Base-by-base conservation (phyloP, 2,329 filamentous ascomycete genomes). In the Samsoniella hepiali region DNA sequence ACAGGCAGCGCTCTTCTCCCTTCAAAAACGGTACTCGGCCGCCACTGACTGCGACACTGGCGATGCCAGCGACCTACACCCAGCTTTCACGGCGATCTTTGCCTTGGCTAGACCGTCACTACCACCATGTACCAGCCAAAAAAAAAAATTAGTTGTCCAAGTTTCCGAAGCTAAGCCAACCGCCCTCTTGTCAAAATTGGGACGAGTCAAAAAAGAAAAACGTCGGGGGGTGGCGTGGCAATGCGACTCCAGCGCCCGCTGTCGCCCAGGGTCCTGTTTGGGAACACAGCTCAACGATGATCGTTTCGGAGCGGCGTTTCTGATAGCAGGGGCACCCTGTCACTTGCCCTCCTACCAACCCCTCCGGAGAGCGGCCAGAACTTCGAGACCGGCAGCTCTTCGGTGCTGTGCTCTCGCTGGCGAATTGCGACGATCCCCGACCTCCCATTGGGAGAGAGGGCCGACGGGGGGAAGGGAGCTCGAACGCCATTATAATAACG, bases 201-300 rank as follows among this genome's bases (percentile, higher is more conserved):
- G 10, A 54, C 9, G 10, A 15, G 50, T 17, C 31, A 17, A 31
- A 56, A 42, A 42, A 27, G 42, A 42, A 56, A 42, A 42, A 7
- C 5, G 36, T 3, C 10, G 34, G 31, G 34, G 50, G 22, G 22
- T 22, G 22, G 22, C 22, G 38, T 40, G 34, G 50, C 47, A 32
- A 32, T 31, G 13, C 2, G 8, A 15, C 22, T 27, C 47, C 22
- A 11, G 47, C 50, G 10, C 49, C 29, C 22, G 22, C 22, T 22
- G 22, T 22, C 22, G 22, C 22, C 50, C 10, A 38, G 50, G 50
- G 50, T 54, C 50, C 50, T 54, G 50, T 54, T 54, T 54, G 17
- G 50, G 50, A 42, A 56, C 53, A 40, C 36, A 56, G 13, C 36
- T 31, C 13, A 56, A 56, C 53, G 36, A 56, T 56, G 36, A 56